Evolutionary conservation across 208 protist species (phyloP), one percentile per base, ranked within the genome.

Genomic region (Trypanosomatidae sp.): DNA sequence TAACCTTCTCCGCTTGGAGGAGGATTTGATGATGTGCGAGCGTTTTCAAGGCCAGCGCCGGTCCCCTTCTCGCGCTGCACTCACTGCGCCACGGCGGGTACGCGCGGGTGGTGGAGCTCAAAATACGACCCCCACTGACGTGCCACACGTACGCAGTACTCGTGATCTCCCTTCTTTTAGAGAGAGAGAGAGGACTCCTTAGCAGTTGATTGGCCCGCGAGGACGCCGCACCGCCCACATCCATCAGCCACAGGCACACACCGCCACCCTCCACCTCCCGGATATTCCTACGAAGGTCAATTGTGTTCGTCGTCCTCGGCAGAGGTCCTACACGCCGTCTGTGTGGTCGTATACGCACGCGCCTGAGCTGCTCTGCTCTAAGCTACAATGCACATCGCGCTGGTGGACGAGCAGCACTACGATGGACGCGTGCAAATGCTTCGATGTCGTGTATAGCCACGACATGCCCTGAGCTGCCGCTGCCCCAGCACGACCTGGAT

Each of bases 401-500:
- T 71, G 75, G 8, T 69, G 75, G 3, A 79, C 69, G 33, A 79
- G 69, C 28, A 79, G 55, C 53, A 79, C 69, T 30, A 79, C 75
- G 43, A 79, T 56, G 22, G 75, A 79, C 25, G 75, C 43, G 22
- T 22, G 6, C 49, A 52, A 17, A 6, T 60, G 55, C 55, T 60
- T 59, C 33, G 49, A 10, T n/a, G 73, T n/a, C 10, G 25, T 17
- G 50, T 28, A 5, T 46, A 49, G n/a, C 56, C 52, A 56, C 56
- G 19, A 67, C 13, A 52, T 3, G 41, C 13, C 36, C 13, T 15
- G 58, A 30, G 46, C 49, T 49, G 46, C 19, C 36, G n/a, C 43
- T 7, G 19, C 25, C 41, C 10, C 43, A 28, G n/a, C 43, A 43
- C 19, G 33, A 13, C 62, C 15, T 13, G 7, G 22, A 30, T 36